These are phyloP conservation scores for Cyclostephanos tholiformis DNA, from an alignment of 108 stramenopile species.

Conservation along the genomic window DNA sequence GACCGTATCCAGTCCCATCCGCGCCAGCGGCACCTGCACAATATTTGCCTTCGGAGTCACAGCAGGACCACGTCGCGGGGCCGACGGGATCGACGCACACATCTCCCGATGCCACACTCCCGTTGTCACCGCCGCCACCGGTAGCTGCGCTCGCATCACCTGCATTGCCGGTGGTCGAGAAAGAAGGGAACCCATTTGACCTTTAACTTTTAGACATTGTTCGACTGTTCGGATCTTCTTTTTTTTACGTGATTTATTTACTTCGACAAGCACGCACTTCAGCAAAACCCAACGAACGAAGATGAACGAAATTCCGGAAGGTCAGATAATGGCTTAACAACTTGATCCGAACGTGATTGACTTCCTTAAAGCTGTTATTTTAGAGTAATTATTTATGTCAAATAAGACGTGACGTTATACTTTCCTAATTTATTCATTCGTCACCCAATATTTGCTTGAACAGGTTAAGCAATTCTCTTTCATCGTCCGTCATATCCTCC, in stretches of 20 bases:
- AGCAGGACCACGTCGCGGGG: not conserved
- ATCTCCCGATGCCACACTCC: slow-evolving; percentile 11
- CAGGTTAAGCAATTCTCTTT: slow-evolving; percentile 74
- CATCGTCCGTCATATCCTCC: slow-evolving; percentile 52
- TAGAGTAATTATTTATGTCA: too few relatives aligned
- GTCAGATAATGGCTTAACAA: too few relatives aligned
- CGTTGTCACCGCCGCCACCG: slow-evolving; percentile 9
- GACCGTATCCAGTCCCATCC: not conserved
- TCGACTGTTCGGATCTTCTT: slow-evolving; percentile 21
- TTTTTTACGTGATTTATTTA: too few relatives aligned
- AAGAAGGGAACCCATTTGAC: slow-evolving; percentile 56
- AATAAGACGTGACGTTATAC: too few relatives aligned
- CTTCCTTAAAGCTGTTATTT: too few relatives aligned
- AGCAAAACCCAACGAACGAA: too few relatives aligned
- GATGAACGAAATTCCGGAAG: too few relatives aligned
- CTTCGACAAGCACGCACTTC: too few relatives aligned
- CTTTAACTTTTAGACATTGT: slow-evolving; percentile 21
- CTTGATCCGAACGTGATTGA: too few relatives aligned
- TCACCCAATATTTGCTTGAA: slow-evolving; percentile 81
- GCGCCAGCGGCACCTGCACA: not conserved
- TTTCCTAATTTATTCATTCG: not conserved
- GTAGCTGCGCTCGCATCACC: slow-evolving; percentile 6
- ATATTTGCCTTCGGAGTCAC: slow-evolving; percentile 6
- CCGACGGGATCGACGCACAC: not conserved
- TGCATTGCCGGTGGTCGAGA: slow-evolving; percentile 38